Percentiles rank a stretch among this genome's conserved stretches.
Conservation (phyloP, 108 stramenopile genomes). For the Pseudonitzschia multistriata region DNA sequence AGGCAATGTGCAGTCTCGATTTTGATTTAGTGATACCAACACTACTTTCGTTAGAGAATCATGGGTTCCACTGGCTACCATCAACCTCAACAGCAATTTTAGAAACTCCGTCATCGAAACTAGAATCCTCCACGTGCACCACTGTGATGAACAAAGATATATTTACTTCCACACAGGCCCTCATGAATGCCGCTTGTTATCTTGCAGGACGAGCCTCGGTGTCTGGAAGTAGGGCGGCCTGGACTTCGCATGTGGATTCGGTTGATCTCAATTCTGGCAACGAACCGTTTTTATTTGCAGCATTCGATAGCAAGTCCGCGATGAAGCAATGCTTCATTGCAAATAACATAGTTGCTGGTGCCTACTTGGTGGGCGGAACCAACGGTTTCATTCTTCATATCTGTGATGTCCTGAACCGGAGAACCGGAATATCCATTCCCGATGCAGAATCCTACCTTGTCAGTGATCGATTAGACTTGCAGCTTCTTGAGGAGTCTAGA, state of each 20-base stretch:
- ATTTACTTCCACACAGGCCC: constrained; percentile 49
- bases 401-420: constrained; percentile 55
- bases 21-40: constrained; percentile 74
- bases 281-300: constrained; percentile 42
- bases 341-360: constrained; percentile 70
- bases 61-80: constrained; percentile 41
- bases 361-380: constrained; percentile 70
- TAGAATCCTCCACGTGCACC: background rate
- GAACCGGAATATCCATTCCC: constrained; percentile 50
- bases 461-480: constrained; percentile 34
- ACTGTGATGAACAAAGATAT: background rate
- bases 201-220: constrained; percentile 48
- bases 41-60: constrained; percentile 49
- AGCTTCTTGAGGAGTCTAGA: background rate
- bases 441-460: constrained; percentile 59
- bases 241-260: background rate
- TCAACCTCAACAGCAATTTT: background rate
- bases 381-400: constrained; percentile 73
- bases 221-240: background rate
- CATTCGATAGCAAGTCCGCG: constrained; percentile 52
- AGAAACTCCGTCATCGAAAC: background rate
- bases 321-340: constrained; percentile 68
- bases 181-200: constrained; percentile 73
- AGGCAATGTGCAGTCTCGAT: constrained; percentile 54
- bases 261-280: constrained; percentile 18